These are phyloP conservation scores for Xerocomus potaroensis DNA, from an alignment of 768 basidiomycete species.

Conservation along the genomic window DNA sequence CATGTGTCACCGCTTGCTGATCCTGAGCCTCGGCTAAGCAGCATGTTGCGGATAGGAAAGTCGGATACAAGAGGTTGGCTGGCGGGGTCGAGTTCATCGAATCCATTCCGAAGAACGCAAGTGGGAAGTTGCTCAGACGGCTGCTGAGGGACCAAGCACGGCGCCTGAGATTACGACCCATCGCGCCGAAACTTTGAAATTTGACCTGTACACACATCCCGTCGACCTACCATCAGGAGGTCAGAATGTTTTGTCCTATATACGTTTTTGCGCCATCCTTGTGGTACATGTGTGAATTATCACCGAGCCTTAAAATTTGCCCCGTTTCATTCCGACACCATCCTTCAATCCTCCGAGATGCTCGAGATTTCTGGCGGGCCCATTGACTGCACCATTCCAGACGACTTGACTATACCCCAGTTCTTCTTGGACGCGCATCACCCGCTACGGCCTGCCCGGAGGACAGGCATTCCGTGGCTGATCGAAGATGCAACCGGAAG, in stretches of 20 bases:
- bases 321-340: neutral
- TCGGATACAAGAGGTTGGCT: conserved; percentile 54
- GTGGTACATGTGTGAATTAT: too few relatives aligned
- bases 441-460: conserved; percentile 43
- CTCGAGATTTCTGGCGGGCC: conserved; percentile 25
- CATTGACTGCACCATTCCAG: conserved; percentile 45
- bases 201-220: too few relatives aligned
- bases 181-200: conserved; percentile 29
- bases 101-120: conserved; percentile 63
- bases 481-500: conserved; percentile 54
- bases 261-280: too few relatives aligned
- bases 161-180: conserved; percentile 2
- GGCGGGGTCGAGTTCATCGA: conserved; percentile 64
- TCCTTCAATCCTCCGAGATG: neutral
- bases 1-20: neutral
- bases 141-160: conserved; percentile 51
- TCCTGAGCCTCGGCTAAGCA: conserved; percentile 17
- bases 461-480: conserved; percentile 47
- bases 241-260: too few relatives aligned
- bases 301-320: too few relatives aligned
- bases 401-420: conserved; percentile 61
- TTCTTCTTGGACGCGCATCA: conserved; percentile 52
- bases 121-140: conserved; percentile 61
- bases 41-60: conserved; percentile 57
- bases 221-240: too few relatives aligned